Evolutionary conservation across 768 basidiomycete genomes (phyloP), one percentile per base, ranked within the genome.

Genomic region (Amanita fuliginea): DNA sequence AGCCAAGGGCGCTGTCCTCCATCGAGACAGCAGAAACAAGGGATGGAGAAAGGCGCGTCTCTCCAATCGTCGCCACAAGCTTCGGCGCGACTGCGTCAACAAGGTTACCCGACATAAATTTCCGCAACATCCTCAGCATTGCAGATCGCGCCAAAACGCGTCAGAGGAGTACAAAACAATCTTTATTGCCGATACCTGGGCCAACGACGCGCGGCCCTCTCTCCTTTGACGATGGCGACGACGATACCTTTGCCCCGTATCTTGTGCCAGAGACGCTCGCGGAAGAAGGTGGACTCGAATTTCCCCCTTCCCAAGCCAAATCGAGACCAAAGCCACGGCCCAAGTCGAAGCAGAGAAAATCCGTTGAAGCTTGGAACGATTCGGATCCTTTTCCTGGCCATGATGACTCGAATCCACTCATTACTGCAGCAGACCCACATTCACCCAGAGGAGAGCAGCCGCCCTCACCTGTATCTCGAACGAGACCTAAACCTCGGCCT

Each of bases 141-240:
- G 77, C 78, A n/a, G 78, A 80, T 36, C 69, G 78, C 14, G 74
- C 78, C 43, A 80, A 80, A 56, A 76, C 68, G 61, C 76, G 78
- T 14, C 67, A 73, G 49, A 63, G 77, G 19, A 66, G 60, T 18
- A 47, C 64, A 6, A 67, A 62, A 39, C 39, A 44, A 5, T n/a
- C 36, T 30, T 11, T 22, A 11, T 32, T 53, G 39, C 21, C 5
- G 22, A 24, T 24, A 24, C 22, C 22, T 24, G 22, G 22, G 10
- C 41, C 26, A 18, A 35, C 1, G 33, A 49, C 24, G 44, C 37
- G 22, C 22, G 30, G 42, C 37, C 44, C 41, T 34, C 54, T 33
- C 51, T 9, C 42, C 3, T 39, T 44, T 21, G 43, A 32, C 35
- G 70, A 73, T 9, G 57, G 75, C 3, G 74, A 77, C 9, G 75